A percentile compares a stretch with the other conserved stretches of the same genome.
These are phyloP conservation scores for Meripilus lineatus DNA, from an alignment of 1,284 basidiomycete species.

Conservation along the genomic window DNA sequence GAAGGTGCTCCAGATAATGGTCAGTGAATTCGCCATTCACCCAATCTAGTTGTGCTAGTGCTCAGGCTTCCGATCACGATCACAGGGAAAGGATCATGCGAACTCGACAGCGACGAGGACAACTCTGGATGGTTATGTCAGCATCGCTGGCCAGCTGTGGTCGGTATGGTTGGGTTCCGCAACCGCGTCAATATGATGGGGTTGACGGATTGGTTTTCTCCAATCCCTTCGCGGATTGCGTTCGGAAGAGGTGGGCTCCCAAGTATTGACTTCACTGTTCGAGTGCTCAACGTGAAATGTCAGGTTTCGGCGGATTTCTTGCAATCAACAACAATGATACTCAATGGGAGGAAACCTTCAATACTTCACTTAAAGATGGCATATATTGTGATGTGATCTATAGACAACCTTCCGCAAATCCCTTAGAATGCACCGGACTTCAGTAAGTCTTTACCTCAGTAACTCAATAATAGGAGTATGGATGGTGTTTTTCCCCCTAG, in stretches of 20 bases:
- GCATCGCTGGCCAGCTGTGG: slow-evolving; percentile 54
- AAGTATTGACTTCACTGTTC: background rate
- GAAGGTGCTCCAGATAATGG: slow-evolving; percentile 45
- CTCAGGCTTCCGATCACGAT: slow-evolving; percentile 50
- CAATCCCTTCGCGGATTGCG: slow-evolving; percentile 51
- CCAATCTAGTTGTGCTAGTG: background rate
- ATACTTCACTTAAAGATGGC: slow-evolving; percentile 50
- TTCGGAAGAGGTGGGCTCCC: slow-evolving; percentile 48
- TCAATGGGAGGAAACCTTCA: slow-evolving; percentile 49
- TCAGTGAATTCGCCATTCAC: slow-evolving; percentile 9
- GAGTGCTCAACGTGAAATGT: background rate
- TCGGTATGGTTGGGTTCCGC: slow-evolving; percentile 60
- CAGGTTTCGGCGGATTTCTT: slow-evolving; percentile 50
- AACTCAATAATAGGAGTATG: background rate
- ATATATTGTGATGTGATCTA: slow-evolving; percentile 62
- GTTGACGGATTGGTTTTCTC: slow-evolving; percentile 53
- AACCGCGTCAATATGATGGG: slow-evolving; percentile 50
- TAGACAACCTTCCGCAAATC: slow-evolving; percentile 33
- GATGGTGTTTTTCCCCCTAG: slow-evolving; percentile 32
- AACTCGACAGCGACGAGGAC: slow-evolving; percentile 44
- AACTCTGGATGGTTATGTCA: slow-evolving; percentile 61
- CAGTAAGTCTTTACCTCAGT: slow-evolving; percentile 35
- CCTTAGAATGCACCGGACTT: slow-evolving; percentile 47
- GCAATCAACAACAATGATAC: slow-evolving; percentile 61
- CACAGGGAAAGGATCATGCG: no score